Evolutionary conservation across 2,329 filamentous ascomycete species (phyloP).

Genomic region (Pyrenochaeta sp.): DNA sequence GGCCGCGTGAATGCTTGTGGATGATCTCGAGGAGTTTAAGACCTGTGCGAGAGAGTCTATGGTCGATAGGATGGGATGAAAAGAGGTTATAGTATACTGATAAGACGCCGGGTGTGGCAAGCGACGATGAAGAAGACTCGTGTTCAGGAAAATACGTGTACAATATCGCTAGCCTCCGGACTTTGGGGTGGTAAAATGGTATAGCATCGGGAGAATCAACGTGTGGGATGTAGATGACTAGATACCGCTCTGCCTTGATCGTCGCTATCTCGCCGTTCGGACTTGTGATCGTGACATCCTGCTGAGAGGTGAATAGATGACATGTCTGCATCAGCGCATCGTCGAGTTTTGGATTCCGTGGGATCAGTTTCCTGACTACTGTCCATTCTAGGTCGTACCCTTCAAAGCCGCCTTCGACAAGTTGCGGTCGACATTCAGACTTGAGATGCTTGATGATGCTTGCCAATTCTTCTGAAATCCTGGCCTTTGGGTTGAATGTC

Average conservation of each 20-base stretch:
- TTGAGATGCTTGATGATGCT: constrained; percentile 60
- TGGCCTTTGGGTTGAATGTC: constrained; percentile 43
- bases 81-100: constrained; percentile 64
- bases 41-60: constrained; percentile 71
- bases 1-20: constrained; percentile 76
- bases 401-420: constrained; percentile 35
- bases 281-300: constrained; percentile 16
- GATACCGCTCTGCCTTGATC: constrained; percentile 51
- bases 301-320: constrained; percentile 66
- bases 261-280: constrained; percentile 37
- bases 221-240: constrained; percentile 84
- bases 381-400: constrained; percentile 64
- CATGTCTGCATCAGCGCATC: constrained; percentile 82
- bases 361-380: constrained; percentile 79
- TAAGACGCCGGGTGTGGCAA: constrained; percentile 51
- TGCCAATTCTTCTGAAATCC: constrained; percentile 48
- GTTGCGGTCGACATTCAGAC: constrained; percentile 46
- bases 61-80: constrained; percentile 46
- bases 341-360: constrained; percentile 81
- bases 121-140: constrained; percentile 6
- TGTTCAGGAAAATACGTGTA: constrained; percentile 65
- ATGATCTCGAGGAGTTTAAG: constrained; percentile 73
- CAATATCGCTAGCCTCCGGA: constrained; percentile 77
- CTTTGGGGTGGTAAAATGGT: constrained; percentile 88
- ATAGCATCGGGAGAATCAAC: constrained; percentile 67